Base-by-base conservation (phyloP, 164 flowering plant species). In the Buxus sempervirens region DNA sequence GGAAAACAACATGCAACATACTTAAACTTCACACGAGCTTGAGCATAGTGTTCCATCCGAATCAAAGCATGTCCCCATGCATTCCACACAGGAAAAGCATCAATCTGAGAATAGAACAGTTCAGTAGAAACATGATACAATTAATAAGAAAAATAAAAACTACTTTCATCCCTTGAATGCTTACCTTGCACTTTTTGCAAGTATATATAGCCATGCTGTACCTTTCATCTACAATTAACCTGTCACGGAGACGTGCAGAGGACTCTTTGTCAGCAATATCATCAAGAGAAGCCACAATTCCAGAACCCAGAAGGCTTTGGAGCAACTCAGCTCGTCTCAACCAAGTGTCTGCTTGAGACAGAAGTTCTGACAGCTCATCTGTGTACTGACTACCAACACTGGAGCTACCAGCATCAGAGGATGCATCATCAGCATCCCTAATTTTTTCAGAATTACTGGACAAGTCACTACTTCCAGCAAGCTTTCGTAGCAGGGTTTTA, bases 191-290 rank as follows among this genome's bases (percentile, higher is more conserved):
- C 85, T 95, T 95, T 80, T 79, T 95, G 88, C 91, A 88, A 60
- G 97, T 95, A 70, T 95, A 95, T 16, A 92, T 93, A 73, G 99
- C 99, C 99, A 95, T 95, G 81, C 99, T 92, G 63, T 92, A 95
- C 53, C 85, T 84, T 75, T 95, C 99, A 56, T 92, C 97, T 54
- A 73, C 76, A 78, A 90, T 85, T 76, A 95, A 79, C 76, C 98
- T 85, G 72, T 95, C 97, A 65, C 99, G 83, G 53, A 95, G 90
- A 74, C 80, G 87, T 58, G 80, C 91, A 51, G 99, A 88, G 45
- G 97, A 89, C 77, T 87, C 95, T 71, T 84, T 83, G 82, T 92
- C 95, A 58, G 97, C 96, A 77, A 92, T 88, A 73, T 95, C 98
- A 84, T 95, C 96, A 71, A 92, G 87, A 65, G 97, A 92, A 77